Conservation (phyloP, 805 yeast genomes). For the Candida awuae region DNA sequence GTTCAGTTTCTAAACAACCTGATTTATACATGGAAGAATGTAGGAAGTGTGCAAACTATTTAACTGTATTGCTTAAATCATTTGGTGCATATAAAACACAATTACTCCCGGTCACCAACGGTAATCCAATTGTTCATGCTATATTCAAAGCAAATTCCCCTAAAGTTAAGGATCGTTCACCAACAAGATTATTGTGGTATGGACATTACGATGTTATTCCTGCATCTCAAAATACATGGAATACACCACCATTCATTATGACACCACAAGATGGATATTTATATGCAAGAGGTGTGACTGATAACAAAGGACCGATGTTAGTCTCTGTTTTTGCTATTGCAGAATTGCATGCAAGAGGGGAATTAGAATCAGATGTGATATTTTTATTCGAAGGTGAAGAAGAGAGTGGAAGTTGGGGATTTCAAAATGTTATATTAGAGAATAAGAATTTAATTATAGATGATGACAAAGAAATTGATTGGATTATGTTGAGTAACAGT, state of each 20-base stretch:
- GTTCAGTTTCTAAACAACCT: conserved; percentile 71
- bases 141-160: conserved; percentile 44
- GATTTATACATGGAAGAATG: conserved; percentile 67
- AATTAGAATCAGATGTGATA: conserved; percentile 63
- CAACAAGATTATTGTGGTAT: conserved; percentile 65
- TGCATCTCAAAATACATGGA: conserved; percentile 62
- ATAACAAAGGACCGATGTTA: conserved; percentile 87
- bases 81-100: conserved; percentile 65
- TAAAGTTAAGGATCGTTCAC: conserved; percentile 1
- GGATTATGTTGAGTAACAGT: conserved; percentile 84
- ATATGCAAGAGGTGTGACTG: conserved; percentile 89
- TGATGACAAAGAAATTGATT: conserved; percentile 46
- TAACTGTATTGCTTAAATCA: conserved; percentile 51
- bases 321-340: conserved; percentile 87
- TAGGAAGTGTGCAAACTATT: conserved; percentile 74
- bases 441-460: conserved; percentile 51
- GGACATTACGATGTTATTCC: conserved; percentile 96
- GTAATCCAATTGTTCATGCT: conserved; percentile 83
- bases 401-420: conserved; percentile 86
- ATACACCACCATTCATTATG: conserved; percentile 67
- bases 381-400: conserved; percentile 93
- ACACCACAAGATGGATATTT: conserved; percentile 76
- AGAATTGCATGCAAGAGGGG: conserved; percentile 43
- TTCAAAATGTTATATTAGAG: conserved; percentile 53
- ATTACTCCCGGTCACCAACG: conserved; percentile 63